Conservation (phyloP, 1,139 yeast species). For the Blastobotrys apis region DNA sequence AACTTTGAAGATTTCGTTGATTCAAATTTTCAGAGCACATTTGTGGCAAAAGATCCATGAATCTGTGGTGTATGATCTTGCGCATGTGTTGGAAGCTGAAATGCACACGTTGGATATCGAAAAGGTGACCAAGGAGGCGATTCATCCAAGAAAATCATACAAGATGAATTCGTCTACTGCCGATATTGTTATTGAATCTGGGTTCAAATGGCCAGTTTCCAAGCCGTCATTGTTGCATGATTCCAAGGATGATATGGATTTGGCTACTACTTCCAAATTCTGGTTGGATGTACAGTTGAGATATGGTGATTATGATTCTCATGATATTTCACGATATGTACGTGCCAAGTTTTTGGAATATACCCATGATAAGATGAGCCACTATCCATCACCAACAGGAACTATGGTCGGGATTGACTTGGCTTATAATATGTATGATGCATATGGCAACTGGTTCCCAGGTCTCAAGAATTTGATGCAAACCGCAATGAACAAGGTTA, state of each 20-base stretch:
- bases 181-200: constrained; percentile 73
- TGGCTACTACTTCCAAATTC: constrained; percentile 59
- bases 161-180: constrained; percentile 96
- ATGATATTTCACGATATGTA: constrained; percentile 90
- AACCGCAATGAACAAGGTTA: constrained; percentile 87
- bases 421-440: constrained; percentile 94
- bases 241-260: constrained; percentile 37
- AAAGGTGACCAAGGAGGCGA: constrained; percentile 81
- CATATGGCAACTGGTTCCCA: constrained; percentile 97
- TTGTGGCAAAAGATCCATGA: constrained; percentile 99
- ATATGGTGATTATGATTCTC: constrained; percentile 97
- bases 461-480: constrained; percentile 87
- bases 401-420: constrained; percentile 85
- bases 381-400: constrained; percentile 94
- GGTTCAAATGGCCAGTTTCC: constrained; percentile 80
- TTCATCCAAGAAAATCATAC: constrained; percentile 95
- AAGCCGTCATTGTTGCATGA: constrained; percentile 70
- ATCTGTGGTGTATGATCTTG: constrained; percentile 85
- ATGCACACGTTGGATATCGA: constrained; percentile 80
- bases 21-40: constrained; percentile 96
- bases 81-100: constrained; percentile 88
- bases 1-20: constrained; percentile 87
- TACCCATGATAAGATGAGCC: constrained; percentile 77
- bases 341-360: constrained; percentile 91
- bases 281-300: constrained; percentile 96